A percentile compares a stretch with the other conserved stretches of the same genome.
Evolutionary conservation across 768 basidiomycete genomes (phyloP).

Genomic region (Crepidotus variabilis): DNA sequence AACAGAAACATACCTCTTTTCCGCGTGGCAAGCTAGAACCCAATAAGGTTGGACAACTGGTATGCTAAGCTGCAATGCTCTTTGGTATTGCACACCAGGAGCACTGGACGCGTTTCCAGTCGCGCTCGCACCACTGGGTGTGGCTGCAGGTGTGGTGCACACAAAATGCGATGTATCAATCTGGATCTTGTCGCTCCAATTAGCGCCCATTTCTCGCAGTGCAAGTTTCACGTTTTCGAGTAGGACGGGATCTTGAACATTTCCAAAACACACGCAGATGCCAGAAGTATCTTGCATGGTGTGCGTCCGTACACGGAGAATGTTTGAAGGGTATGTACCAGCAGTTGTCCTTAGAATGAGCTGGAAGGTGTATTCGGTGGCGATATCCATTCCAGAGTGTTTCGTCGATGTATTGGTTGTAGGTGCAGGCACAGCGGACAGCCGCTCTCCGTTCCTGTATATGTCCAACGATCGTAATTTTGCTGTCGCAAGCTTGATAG

Average conservation of each 20-base stretch:
- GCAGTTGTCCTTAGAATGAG: constrained; percentile 90
- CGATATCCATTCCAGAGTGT: constrained; percentile 75
- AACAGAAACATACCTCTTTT: constrained; percentile 62
- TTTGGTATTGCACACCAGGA: constrained; percentile 87
- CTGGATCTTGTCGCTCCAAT: constrained; percentile 90
- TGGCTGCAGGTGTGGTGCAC: constrained; percentile 83
- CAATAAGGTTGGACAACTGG: constrained; percentile 95
- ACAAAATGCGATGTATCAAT: constrained; percentile 99
- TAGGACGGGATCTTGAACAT: constrained; percentile 69
- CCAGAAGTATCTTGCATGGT: constrained; percentile 95
- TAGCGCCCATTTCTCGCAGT: constrained; percentile 80
- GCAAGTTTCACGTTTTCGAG: constrained; percentile 82
- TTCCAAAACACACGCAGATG: constrained; percentile 93
- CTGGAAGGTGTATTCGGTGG: constrained; percentile 91
- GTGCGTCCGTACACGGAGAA: constrained; percentile 83
- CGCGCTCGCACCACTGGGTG: constrained; percentile 50
- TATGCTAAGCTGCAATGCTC: constrained; percentile 90
- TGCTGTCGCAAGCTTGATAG: constrained; percentile 78
- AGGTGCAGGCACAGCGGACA: constrained; percentile 82
- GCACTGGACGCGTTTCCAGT: constrained; percentile 30
- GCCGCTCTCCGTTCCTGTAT: constrained; percentile 86
- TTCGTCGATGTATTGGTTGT: constrained; percentile 84
- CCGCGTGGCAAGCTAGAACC: constrained; percentile 85
- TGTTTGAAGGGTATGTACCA: constrained; percentile 83
- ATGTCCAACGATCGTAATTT: constrained; percentile 88